phyloP scores from a whole-genome alignment of 2,329 filamentous ascomycete genomes.

The Daldinia sp. region DNA sequence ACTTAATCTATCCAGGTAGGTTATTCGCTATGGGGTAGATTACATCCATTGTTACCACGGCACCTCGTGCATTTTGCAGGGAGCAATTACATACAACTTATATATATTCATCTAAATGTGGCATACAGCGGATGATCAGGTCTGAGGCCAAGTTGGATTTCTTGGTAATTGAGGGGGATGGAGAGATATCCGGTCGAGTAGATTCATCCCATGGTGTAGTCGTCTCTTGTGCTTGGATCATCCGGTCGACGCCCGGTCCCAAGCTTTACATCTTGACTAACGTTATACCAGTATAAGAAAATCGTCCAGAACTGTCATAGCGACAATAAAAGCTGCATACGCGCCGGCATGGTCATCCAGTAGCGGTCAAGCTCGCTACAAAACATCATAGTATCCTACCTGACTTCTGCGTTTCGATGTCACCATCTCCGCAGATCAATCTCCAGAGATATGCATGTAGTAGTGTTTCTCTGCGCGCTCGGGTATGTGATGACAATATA shows the following conservation, averaged over 20 bases:
- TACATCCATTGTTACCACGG: constrained; percentile 6
- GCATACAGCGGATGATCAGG: constrained; percentile 9
- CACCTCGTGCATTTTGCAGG: constrained; percentile 17
- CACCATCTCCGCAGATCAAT: constrained; percentile 40
- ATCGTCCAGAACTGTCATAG: constrained; percentile 32
- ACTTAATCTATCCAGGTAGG: constrained; percentile 22
- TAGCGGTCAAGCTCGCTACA: constrained; percentile 10
- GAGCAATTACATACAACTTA: constrained; percentile 18
- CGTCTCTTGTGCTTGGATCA: constrained; percentile 19
- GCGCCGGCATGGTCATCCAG: constrained; percentile 22
- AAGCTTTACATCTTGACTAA: constrained; percentile 19
- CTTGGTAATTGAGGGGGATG: background rate
- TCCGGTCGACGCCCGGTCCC: constrained; percentile 14
- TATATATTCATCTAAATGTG: constrained; percentile 24
- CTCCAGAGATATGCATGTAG: background rate
- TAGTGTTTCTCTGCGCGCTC: constrained; percentile 10
- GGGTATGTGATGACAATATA: constrained; percentile 21
- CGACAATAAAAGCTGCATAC: constrained; percentile 41
- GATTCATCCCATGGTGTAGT: background rate
- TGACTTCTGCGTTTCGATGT: constrained; percentile 32
- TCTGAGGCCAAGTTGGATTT: background rate
- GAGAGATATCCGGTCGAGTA: background rate
- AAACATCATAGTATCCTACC: constrained; percentile 21
- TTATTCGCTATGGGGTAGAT: constrained; percentile 15
- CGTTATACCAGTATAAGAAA: constrained; percentile 13